phyloP scores from a whole-genome alignment of 1,284 basidiomycete species.

The Microbotryum scabiosae region DNA sequence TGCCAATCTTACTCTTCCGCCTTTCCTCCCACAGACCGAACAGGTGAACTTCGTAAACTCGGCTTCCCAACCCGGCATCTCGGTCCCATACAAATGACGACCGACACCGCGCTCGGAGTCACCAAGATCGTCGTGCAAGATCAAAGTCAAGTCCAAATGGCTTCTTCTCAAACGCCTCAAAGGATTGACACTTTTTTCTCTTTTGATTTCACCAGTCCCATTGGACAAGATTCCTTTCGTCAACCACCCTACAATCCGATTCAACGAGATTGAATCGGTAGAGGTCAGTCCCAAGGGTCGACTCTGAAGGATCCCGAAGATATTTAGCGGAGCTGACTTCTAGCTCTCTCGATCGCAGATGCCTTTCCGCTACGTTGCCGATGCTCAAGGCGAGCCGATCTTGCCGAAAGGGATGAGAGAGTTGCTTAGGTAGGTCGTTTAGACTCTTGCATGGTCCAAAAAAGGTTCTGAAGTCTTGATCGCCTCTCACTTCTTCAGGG shows the following conservation, averaged over 20 bases:
- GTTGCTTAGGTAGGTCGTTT: constrained; percentile 50
- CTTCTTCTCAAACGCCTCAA: background rate
- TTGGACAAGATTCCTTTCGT: constrained; percentile 64
- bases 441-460: background rate
- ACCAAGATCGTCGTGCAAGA: constrained; percentile 81
- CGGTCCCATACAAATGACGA: constrained; percentile 88
- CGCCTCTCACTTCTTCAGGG: constrained; percentile 31
- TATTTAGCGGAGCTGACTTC: too few species aligned
- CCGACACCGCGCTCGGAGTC: constrained; percentile 90
- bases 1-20: constrained; percentile 42
- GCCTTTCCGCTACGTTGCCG: constrained; percentile 42
- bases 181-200: background rate
- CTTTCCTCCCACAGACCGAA: constrained; percentile 43
- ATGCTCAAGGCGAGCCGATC: constrained; percentile 49
- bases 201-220: constrained; percentile 44
- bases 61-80: constrained; percentile 80
- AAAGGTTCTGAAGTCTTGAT: background rate
- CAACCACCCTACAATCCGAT: constrained; percentile 75
- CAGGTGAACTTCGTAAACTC: constrained; percentile 70
- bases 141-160: constrained; percentile 46
- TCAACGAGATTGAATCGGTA: constrained; percentile 73
- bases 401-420: constrained; percentile 82
- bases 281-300: constrained; percentile 65
- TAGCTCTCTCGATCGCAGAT: background rate
- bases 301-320: too few species aligned